These are phyloP conservation scores for Xylaria cubensis DNA, from an alignment of 495 filamentous ascomycete species.

Conservation along the genomic window DNA sequence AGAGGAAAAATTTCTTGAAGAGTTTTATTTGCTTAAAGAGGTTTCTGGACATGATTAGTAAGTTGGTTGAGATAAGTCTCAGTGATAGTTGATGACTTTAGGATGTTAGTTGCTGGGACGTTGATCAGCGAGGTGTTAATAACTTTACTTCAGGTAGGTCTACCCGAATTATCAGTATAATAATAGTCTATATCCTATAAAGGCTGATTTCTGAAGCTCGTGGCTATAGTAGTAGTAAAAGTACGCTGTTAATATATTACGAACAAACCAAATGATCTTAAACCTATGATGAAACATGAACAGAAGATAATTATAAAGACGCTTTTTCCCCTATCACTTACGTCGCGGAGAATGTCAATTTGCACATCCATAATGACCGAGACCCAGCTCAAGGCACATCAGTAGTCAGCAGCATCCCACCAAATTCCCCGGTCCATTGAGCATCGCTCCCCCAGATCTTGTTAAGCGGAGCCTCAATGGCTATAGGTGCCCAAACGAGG, in stretches of 20 bases:
- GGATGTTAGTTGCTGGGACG: too few relatives aligned
- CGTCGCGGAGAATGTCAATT: not conserved
- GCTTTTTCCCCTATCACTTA: not conserved
- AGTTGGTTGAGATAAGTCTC: too few relatives aligned
- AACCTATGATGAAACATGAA: not conserved
- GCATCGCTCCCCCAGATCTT: constrained; percentile 45
- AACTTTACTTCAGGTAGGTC: not conserved
- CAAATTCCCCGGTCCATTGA: constrained; percentile 38
- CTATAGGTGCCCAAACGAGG: constrained; percentile 54
- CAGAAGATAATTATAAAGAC: not conserved
- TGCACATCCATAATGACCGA: not conserved
- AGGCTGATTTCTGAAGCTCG: not conserved
- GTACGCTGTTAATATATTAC: not conserved
- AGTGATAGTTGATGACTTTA: too few relatives aligned
- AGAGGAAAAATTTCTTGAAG: too few relatives aligned
- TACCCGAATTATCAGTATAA: not conserved
- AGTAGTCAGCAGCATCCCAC: constrained; percentile 37
- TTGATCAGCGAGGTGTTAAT: not conserved
- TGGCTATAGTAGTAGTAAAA: not conserved
- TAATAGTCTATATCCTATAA: not conserved
- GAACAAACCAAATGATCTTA: not conserved
- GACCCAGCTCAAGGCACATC: constrained; percentile 12
- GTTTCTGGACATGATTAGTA: too few relatives aligned
- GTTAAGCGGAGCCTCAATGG: constrained; percentile 56
- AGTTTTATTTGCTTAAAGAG: too few relatives aligned